phyloP scores from a whole-genome alignment of 1,139 yeast genomes.

The Saccharomycopsis crataegensis region DNA sequence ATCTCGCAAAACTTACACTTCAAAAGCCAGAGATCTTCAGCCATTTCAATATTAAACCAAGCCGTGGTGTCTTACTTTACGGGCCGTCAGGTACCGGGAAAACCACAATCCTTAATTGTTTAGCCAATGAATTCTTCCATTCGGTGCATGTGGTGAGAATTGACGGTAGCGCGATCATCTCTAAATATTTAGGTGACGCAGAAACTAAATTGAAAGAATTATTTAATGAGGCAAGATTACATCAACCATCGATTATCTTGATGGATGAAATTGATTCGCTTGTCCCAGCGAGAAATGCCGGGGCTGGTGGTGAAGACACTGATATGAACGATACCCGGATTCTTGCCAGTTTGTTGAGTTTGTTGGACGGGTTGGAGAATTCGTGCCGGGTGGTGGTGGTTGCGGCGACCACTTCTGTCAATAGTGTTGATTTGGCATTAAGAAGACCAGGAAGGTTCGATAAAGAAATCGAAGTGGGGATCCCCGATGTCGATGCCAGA shows the following conservation, averaged over 20 bases:
- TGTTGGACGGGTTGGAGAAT: slow-evolving; percentile 85
- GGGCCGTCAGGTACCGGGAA: slow-evolving; percentile 99
- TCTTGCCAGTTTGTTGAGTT: slow-evolving; percentile 77
- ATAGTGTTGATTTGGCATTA: slow-evolving; percentile 74
- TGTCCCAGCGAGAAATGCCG: slow-evolving; percentile 68
- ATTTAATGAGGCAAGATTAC: slow-evolving; percentile 75
- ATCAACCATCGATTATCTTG: slow-evolving; percentile 79
- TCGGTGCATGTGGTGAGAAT: slow-evolving; percentile 79
- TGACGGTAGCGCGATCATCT: slow-evolving; percentile 86
- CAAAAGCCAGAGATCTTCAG: slow-evolving; percentile 69
- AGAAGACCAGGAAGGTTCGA: slow-evolving; percentile 93
- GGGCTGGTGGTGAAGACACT: slow-evolving; percentile 33
- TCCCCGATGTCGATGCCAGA: slow-evolving; percentile 67
- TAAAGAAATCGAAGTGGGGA: slow-evolving; percentile 73
- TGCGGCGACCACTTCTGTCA: slow-evolving; percentile 80
- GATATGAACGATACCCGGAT: slow-evolving; percentile 52
- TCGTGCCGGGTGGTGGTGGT: slow-evolving; percentile 62
- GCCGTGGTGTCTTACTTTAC: slow-evolving; percentile 81
- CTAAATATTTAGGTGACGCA: slow-evolving; percentile 90
- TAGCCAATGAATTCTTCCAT: slow-evolving; percentile 53
- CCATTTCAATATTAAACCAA: slow-evolving; percentile 84
- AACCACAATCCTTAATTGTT: slow-evolving; percentile 77
- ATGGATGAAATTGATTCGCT: slow-evolving; percentile 91
- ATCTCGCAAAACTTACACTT: slow-evolving; percentile 74
- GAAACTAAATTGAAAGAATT: slow-evolving; percentile 76